Evolutionary conservation across 768 basidiomycete genomes (phyloP), one percentile per base, ranked within the genome.

Genomic region (Mycena floridula): DNA sequence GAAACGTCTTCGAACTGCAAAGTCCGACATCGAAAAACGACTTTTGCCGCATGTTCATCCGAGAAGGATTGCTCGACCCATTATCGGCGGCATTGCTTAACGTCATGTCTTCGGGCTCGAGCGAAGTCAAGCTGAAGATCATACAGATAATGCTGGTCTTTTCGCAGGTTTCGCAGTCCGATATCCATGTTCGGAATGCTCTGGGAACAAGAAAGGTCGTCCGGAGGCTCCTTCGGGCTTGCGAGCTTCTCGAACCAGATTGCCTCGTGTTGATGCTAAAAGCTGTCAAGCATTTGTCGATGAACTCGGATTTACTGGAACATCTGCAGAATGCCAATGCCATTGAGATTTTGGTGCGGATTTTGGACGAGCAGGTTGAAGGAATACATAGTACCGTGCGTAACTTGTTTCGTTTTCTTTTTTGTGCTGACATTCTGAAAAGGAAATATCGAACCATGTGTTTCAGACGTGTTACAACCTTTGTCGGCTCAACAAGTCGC

Each of bases 391-490:
- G 79, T 57, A 85, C 92, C 9, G 94, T 92, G 56, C 43, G 83
- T 69, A 5, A 16, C 27, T 23, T 15, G 20, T 30, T 21, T 30
- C 45, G 24, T 5, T 18, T 11, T 27, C 38, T 7, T 28, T 12
- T 25, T 20, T 40, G 6, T 18, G 12, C 26, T 40, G 37, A 32
- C 27, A 27, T 37, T 25, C 4, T 26, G 25, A 21, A 42, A 57
- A 97, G 91, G 95, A 99, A 77, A 88, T 97, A 64, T 85, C 90
- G 40, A 98, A 97, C 51, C 92, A 97, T 55, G 82, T 96, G 48
- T 93, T 98, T 75, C 94, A 96, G 64, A 92, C 93, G 2, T 91
- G 94, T 56, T 98, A 90, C 70, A 95, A 95, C 53, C 82, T 99
- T 15, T 97, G 94, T 59, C 81, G 94, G 5, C 69, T 99, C 48